A percentile compares a stretch with the other conserved stretches of the same genome.
phyloP scores from a whole-genome alignment of 2,329 filamentous ascomycete species.

The Cladophialophora chaetospira region DNA sequence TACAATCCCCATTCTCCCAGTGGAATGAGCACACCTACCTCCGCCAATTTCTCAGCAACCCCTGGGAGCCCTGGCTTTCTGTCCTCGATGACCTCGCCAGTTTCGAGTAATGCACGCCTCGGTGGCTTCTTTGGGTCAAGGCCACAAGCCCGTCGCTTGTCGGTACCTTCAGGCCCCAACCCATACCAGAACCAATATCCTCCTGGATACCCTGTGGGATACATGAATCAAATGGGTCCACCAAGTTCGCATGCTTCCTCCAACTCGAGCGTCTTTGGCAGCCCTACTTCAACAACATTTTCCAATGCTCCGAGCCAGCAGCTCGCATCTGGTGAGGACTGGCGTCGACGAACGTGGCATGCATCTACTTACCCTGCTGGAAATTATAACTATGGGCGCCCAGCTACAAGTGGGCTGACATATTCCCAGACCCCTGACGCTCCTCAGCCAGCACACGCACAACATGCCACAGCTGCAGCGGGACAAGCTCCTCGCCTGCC shows the following conservation, averaged over 20 bases:
- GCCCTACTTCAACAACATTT: constrained; percentile 66
- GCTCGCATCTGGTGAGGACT: constrained; percentile 67
- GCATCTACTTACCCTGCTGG: constrained; percentile 66
- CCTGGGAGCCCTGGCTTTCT: constrained; percentile 76
- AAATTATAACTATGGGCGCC: constrained; percentile 57
- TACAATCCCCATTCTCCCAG: constrained; percentile 69
- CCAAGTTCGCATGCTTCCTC: constrained; percentile 60
- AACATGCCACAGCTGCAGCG: constrained; percentile 52
- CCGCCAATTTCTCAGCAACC: constrained; percentile 75
- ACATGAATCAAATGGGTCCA: constrained; percentile 53
- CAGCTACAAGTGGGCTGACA: constrained; percentile 71
- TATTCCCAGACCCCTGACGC: constrained; percentile 72
- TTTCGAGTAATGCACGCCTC: constrained; percentile 67
- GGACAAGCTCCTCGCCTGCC: constrained; percentile 70
- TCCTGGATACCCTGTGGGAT: constrained; percentile 23
- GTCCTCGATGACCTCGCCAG: constrained; percentile 70
- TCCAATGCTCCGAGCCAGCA: constrained; percentile 50
- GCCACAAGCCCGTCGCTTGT: constrained; percentile 73
- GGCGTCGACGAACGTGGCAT: constrained; percentile 87
- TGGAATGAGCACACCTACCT: constrained; percentile 80
- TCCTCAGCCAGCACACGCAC: constrained; percentile 58
- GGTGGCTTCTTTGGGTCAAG: constrained; percentile 73
- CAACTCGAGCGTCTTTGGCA: constrained; percentile 64
- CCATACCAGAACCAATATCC: constrained; percentile 64
- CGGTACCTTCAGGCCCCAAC: constrained; percentile 74